phyloP scores from a whole-genome alignment of 495 filamentous ascomycete genomes.

The Tuber magnatum region DNA sequence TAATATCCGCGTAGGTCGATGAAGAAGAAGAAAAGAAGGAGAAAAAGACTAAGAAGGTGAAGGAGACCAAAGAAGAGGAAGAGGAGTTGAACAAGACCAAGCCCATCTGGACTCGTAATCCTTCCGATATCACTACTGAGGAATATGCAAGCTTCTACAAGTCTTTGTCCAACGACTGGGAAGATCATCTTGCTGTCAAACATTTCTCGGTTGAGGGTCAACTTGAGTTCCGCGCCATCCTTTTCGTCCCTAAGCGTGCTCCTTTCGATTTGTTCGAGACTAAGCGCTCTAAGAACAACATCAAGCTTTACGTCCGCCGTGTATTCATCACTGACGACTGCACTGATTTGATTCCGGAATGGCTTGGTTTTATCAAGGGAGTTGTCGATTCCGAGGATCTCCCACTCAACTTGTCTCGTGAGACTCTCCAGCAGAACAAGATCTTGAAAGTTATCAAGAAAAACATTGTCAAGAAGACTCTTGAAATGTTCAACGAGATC shows the following conservation, averaged over 20 bases:
- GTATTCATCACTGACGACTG: conserved; percentile 99
- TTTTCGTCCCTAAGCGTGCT: conserved; percentile 98
- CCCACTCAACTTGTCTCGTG: conserved; percentile 96
- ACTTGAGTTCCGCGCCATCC: conserved; percentile 98
- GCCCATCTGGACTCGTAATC: conserved; percentile 99
- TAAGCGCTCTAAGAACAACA: conserved; percentile 99
- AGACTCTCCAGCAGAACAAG: conserved; percentile 99
- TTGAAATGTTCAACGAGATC: conserved; percentile 98
- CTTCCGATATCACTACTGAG: conserved; percentile 86
- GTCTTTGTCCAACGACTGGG: conserved; percentile 99
- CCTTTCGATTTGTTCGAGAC: conserved; percentile 99
- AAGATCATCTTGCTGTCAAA: conserved; percentile 98
- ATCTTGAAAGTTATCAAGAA: conserved; percentile 99
- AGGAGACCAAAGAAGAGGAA: conserved; percentile 97
- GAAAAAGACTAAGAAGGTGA: conserved; percentile 97
- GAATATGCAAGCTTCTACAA: conserved; percentile 99
- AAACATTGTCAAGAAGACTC: conserved; percentile 99
- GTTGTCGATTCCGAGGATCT: conserved; percentile 99
- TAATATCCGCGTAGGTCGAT: conserved; percentile 50
- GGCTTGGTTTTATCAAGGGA: conserved; percentile 99
- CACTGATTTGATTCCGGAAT: conserved; percentile 97
- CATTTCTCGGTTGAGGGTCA: conserved; percentile 99
- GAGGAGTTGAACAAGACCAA: conserved; percentile 99
- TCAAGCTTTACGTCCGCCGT: conserved; percentile 99
- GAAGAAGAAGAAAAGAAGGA: conserved; percentile 84